phyloP scores from a whole-genome alignment of 345 rosid genomes.

The Trapa incisa region DNA sequence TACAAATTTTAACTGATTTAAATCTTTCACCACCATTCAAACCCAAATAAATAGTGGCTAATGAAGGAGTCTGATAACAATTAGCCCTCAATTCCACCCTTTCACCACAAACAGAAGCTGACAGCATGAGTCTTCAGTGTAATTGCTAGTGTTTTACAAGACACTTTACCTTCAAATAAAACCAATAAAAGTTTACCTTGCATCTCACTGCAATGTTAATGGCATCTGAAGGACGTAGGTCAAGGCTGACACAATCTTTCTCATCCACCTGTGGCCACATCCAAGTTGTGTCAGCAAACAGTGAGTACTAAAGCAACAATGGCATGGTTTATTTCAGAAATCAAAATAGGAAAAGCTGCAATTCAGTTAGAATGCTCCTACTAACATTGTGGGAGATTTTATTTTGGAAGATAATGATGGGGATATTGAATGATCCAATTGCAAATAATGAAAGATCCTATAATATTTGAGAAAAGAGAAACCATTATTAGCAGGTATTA shows the following conservation, averaged over 20 bases:
- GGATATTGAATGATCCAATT: background rate
- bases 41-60: too few relatives aligned
- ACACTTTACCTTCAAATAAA: background rate
- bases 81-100: too few relatives aligned
- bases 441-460: background rate
- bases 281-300: slow-evolving; percentile 9
- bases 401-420: too few relatives aligned
- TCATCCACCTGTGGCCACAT: slow-evolving; percentile 40
- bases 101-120: background rate
- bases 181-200: slow-evolving; percentile 39
- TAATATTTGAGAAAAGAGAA: background rate
- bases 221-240: slow-evolving; percentile 95
- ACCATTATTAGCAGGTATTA: slow-evolving; percentile 5
- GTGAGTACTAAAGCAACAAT: background rate
- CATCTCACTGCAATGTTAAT: slow-evolving; percentile 94
- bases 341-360: too few relatives aligned
- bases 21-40: too few relatives aligned
- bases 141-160: background rate
- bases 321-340: background rate
- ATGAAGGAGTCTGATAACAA: too few relatives aligned
- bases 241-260: slow-evolving; percentile 56
- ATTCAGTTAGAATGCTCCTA: background rate
- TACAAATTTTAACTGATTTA: too few relatives aligned
- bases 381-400: background rate
- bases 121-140: background rate